Evolutionary conservation across 2,329 filamentous ascomycete species (phyloP).

Genomic region (Fusarium bactridioides): DNA sequence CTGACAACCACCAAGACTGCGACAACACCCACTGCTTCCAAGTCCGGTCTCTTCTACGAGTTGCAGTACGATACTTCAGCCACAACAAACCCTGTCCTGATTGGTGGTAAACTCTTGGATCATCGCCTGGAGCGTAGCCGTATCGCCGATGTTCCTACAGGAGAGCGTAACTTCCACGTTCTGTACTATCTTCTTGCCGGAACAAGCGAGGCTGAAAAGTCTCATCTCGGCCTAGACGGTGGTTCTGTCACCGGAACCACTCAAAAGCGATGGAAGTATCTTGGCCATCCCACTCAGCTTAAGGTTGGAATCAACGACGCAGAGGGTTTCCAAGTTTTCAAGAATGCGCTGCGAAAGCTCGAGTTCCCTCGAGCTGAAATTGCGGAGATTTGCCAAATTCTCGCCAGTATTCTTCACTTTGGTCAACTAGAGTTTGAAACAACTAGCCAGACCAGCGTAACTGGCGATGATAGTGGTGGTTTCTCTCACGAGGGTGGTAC

Average conservation of each 20-base stretch:
- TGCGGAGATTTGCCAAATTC: conserved; percentile 93
- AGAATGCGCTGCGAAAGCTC: conserved; percentile 90
- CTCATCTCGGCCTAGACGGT: conserved; percentile 75
- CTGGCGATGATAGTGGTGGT: conserved; percentile 90
- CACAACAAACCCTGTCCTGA: conserved; percentile 82
- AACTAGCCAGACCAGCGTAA: conserved; percentile 78
- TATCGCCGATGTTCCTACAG: conserved; percentile 90
- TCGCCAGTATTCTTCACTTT: conserved; percentile 95
- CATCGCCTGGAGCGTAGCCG: conserved; percentile 92
- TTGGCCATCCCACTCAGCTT: conserved; percentile 94
- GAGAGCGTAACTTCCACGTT: conserved; percentile 95
- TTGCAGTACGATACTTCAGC: conserved; percentile 94
- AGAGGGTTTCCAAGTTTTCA: conserved; percentile 97
- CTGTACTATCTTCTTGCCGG: conserved; percentile 95
- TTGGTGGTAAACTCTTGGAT: conserved; percentile 93
- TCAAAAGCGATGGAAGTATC: conserved; percentile 91
- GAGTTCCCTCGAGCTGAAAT: conserved; percentile 95
- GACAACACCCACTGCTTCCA: conserved; percentile 94
- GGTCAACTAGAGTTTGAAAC: conserved; percentile 95
- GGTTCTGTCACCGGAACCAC: conserved; percentile 57
- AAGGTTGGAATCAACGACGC: conserved; percentile 97
- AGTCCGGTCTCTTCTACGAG: conserved; percentile 94
- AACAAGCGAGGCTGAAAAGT: conserved; percentile 88
- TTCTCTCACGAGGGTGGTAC: conserved; percentile 95
- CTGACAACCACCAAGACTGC: conserved; percentile 97